Evolutionary conservation across 2,329 filamentous ascomycete genomes (phyloP).

Genomic region (Didymella pinodella): DNA sequence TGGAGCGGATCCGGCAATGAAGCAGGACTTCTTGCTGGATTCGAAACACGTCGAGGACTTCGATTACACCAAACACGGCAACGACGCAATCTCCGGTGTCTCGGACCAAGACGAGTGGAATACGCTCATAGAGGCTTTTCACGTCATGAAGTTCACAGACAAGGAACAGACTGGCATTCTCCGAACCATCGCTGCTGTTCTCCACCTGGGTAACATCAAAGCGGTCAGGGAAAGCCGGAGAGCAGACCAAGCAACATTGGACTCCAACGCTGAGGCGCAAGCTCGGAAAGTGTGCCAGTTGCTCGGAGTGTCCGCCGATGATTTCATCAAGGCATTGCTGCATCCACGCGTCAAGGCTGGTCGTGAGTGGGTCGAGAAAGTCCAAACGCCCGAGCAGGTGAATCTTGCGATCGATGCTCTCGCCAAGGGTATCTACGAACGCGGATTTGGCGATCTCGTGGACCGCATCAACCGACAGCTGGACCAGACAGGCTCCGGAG

Average conservation of each 20-base stretch:
- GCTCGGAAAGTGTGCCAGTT: slow-evolving; percentile 82
- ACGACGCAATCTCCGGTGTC: slow-evolving; percentile 88
- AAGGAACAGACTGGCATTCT: slow-evolving; percentile 85
- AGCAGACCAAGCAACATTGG: slow-evolving; percentile 86
- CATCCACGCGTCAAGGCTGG: slow-evolving; percentile 96
- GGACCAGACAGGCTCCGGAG: slow-evolving; percentile 80
- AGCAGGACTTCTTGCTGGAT: slow-evolving; percentile 77
- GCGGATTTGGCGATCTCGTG: slow-evolving; percentile 92
- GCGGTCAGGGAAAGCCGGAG: slow-evolving; percentile 90
- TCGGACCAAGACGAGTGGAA: slow-evolving; percentile 94
- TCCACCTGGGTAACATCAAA: slow-evolving; percentile 91
- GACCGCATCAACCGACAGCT: slow-evolving; percentile 90
- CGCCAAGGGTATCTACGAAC: slow-evolving; percentile 96
- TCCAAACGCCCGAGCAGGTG: slow-evolving; percentile 96
- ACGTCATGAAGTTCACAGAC: slow-evolving; percentile 90
- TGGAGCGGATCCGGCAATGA: slow-evolving; percentile 77
- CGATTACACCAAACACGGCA: slow-evolving; percentile 87
- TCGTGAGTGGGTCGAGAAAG: slow-evolving; percentile 97
- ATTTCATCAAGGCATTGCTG: slow-evolving; percentile 86
- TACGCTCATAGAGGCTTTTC: slow-evolving; percentile 86
- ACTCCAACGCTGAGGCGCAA: slow-evolving; percentile 75
- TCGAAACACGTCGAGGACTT: slow-evolving; percentile 84
- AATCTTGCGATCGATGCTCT: slow-evolving; percentile 88
- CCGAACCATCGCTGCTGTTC: slow-evolving; percentile 85
- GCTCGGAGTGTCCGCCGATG: slow-evolving; percentile 82